phyloP scores from a whole-genome alignment of 2,329 filamentous ascomycete genomes.

The Aspergillus sp. region DNA sequence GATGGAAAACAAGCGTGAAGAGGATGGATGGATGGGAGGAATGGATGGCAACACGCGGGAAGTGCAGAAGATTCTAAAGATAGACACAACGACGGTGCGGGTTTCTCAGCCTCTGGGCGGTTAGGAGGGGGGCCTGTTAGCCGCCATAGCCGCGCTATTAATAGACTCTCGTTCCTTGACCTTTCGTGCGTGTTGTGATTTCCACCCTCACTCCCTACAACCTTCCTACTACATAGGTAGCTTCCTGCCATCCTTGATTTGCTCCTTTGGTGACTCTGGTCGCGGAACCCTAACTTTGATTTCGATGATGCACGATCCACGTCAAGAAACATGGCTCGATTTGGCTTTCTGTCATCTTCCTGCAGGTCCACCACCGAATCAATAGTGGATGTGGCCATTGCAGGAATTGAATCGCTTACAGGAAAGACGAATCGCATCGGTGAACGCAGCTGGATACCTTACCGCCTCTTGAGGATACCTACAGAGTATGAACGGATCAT shows the following conservation, averaged over 20 bases:
- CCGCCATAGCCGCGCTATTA: slow-evolving; percentile 5
- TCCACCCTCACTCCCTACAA: neutral
- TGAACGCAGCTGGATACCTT: neutral
- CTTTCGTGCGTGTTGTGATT: neutral
- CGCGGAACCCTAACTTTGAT: too few species aligned
- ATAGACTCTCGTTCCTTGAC: neutral
- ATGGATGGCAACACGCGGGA: slow-evolving; percentile 22
- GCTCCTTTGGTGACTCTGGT: too few species aligned
- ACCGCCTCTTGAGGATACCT: too few species aligned
- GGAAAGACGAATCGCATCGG: neutral
- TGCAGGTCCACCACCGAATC: neutral
- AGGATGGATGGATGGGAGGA: slow-evolving; percentile 16
- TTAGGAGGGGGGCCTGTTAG: neutral
- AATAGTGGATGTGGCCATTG: neutral
- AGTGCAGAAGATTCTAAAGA: slow-evolving; percentile 34
- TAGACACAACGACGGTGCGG: slow-evolving; percentile 16
- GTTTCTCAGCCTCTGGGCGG: slow-evolving; percentile 1
- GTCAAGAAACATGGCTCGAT: neutral
- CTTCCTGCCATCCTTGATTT: too few species aligned
- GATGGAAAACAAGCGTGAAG: slow-evolving; percentile 12
- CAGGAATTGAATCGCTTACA: too few species aligned
- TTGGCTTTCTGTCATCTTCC: neutral
- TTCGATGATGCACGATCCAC: neutral
- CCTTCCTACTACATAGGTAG: neutral
- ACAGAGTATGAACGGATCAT: too few species aligned